Conservation (phyloP, 2,329 filamentous ascomycete genomes). For the Akanthomyces muscarius region DNA sequence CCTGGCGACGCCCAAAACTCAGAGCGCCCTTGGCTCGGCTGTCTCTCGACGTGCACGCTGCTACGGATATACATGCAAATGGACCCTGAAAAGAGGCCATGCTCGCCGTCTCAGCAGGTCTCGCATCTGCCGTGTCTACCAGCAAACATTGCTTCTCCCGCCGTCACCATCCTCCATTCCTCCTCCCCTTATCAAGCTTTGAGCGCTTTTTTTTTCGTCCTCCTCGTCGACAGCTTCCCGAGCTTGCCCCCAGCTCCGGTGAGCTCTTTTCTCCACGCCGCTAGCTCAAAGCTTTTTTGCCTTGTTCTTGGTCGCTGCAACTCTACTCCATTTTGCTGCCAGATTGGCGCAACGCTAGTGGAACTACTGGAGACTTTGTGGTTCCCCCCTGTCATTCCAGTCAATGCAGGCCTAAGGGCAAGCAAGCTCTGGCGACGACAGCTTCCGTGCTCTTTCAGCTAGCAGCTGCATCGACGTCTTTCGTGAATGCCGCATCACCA, state of each 20-base stretch:
- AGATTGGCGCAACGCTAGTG: slow-evolving; percentile 17
- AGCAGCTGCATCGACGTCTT: too few relatives aligned
- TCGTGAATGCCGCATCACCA: too few relatives aligned
- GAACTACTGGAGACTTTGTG: not conserved
- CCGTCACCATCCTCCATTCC: not conserved
- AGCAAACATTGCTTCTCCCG: not conserved
- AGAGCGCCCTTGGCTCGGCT: not conserved
- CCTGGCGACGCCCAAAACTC: not conserved
- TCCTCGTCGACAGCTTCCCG: not conserved
- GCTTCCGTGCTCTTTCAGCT: not conserved
- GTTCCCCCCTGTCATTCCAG: not conserved
- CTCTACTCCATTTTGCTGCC: slow-evolving; percentile 11
- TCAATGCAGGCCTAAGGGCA: not conserved
- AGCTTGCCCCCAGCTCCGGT: not conserved
- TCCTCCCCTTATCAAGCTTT: not conserved
- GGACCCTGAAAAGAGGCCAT: not conserved
- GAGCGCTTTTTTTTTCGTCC: not conserved
- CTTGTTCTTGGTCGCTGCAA: slow-evolving; percentile 1
- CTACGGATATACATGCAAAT: not conserved
- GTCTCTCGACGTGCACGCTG: not conserved
- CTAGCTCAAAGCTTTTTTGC: not conserved
- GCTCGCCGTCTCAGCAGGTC: too few relatives aligned
- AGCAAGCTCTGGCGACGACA: not conserved
- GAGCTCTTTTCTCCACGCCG: slow-evolving; percentile 12
- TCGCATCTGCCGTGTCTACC: not conserved